A percentile compares a stretch with the other conserved stretches of the same genome.
Evolutionary conservation across 1,284 basidiomycete species (phyloP).

Genomic region (Meira nashicola): DNA sequence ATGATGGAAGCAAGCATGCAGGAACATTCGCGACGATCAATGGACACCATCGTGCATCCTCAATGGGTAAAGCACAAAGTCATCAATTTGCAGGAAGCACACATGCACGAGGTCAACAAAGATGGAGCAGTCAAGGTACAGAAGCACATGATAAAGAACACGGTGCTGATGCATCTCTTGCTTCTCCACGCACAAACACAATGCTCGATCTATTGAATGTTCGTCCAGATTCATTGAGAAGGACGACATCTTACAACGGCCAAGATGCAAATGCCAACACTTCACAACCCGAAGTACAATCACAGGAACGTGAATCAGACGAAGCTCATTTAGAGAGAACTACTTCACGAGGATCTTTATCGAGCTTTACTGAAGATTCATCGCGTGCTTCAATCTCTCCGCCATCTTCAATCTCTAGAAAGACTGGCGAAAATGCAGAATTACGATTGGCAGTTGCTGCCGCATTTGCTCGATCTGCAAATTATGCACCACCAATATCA

Average conservation of each 20-base stretch:
- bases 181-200: too few species aligned
- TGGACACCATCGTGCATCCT: slow-evolving; percentile 13
- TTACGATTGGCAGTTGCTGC: slow-evolving; percentile 8
- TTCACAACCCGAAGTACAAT: not conserved
- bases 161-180: too few species aligned
- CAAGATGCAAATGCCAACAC: slow-evolving; percentile 4
- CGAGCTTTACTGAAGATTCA: slow-evolving; percentile 11
- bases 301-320: not conserved
- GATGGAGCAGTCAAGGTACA: too few species aligned
- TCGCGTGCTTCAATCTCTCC: slow-evolving; percentile 13
- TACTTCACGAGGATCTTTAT: not conserved
- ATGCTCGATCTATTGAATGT: not conserved
- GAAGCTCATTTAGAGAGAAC: not conserved
- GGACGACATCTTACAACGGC: slow-evolving; percentile 7
- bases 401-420: slow-evolving; percentile 13
- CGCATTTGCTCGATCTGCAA: slow-evolving; percentile 4
- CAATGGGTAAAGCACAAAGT: slow-evolving; percentile 11
- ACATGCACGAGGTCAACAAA: too few species aligned
- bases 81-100: too few species aligned
- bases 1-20: not conserved
- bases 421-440: slow-evolving; percentile 6
- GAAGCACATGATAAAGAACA: too few species aligned
- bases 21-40: not conserved
- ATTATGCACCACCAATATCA: not conserved
- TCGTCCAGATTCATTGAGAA: not conserved